Conservation (phyloP, 177 flowering plant species). For the Telopea speciosissima region DNA sequence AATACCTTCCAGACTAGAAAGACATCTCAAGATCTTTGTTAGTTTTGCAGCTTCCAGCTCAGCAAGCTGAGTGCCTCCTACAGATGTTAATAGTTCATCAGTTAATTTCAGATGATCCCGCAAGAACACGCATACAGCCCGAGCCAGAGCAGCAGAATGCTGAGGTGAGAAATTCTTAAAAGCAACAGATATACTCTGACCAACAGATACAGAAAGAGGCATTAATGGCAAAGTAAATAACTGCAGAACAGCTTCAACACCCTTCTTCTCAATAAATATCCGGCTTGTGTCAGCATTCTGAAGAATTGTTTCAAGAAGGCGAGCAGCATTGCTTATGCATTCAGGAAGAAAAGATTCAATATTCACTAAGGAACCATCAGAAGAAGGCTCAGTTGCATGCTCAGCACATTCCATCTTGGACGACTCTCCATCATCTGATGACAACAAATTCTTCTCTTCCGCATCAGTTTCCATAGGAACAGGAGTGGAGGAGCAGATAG, state of each 20-base stretch:
- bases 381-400: conserved; percentile 36
- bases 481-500: conserved; percentile 31
- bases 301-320: conserved; percentile 86
- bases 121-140: conserved; percentile 62
- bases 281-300: conserved; percentile 90
- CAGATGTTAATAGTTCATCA: conserved; percentile 45
- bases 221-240: conserved; percentile 60
- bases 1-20: conserved; percentile 73
- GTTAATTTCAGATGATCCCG: conserved; percentile 60
- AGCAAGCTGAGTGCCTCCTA: conserved; percentile 50
- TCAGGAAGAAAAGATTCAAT: conserved; percentile 69
- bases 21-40: conserved; percentile 44
- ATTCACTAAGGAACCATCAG: conserved; percentile 41
- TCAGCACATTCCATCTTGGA: conserved; percentile 41
- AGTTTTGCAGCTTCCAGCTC: conserved; percentile 43
- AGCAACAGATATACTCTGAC: conserved; percentile 66
- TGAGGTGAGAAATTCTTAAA: conserved; percentile 86
- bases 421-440: conserved; percentile 38
- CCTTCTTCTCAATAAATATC: conserved; percentile 84
- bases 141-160: conserved; percentile 73
- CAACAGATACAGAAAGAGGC: conserved; percentile 65
- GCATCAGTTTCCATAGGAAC: conserved; percentile 87
- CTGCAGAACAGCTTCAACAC: conserved; percentile 80
- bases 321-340: conserved; percentile 65
- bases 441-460: conserved; percentile 43